These are phyloP conservation scores for Candida berthetii DNA, from an alignment of 805 yeast species.

Conservation along the genomic window DNA sequence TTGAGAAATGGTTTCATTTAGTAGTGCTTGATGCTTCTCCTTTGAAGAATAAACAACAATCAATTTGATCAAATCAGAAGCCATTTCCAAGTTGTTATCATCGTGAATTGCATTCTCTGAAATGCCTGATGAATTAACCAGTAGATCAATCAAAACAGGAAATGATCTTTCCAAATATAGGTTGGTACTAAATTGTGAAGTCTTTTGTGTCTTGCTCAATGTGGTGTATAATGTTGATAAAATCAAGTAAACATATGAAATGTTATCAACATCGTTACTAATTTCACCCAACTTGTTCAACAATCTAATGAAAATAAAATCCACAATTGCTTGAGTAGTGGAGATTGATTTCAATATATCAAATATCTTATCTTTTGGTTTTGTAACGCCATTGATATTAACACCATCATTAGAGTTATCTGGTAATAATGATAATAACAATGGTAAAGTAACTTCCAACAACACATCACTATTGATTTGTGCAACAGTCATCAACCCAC, in stretches of 20 bases:
- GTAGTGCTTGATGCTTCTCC: conserved; percentile 35
- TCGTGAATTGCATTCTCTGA: conserved; percentile 2
- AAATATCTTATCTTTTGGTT: conserved; percentile 18
- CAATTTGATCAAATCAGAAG: conserved; percentile 27
- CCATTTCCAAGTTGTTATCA: conserved; percentile 16
- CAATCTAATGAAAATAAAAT: conserved; percentile 31
- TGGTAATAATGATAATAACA: conserved; percentile 44
- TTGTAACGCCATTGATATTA: conserved; percentile 16
- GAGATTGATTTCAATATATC: conserved; percentile 20
- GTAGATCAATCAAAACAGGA: conserved; percentile 27
- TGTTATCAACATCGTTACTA: conserved; percentile 2
- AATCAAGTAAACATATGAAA: conserved; percentile 10
- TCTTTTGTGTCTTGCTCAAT: conserved; percentile 15
- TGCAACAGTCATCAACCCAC: conserved; percentile 45
- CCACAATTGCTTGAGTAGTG: conserved; percentile 25
- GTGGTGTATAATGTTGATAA: conserved; percentile 13
- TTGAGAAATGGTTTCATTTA: conserved; percentile 28
- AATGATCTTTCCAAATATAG: conserved; percentile 26
- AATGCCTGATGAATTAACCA: conserved; percentile 2
- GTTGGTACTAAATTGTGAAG: conserved; percentile 15
- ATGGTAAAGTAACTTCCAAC: conserved; percentile 45
- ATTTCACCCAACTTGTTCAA: conserved; percentile 22
- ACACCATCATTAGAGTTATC: conserved; percentile 27
- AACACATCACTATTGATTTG: conserved; percentile 31
- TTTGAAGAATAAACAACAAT: conserved; percentile 24